phyloP scores from a whole-genome alignment of 805 yeast genomes.

The Wickerhamomyces rabaulensis region DNA sequence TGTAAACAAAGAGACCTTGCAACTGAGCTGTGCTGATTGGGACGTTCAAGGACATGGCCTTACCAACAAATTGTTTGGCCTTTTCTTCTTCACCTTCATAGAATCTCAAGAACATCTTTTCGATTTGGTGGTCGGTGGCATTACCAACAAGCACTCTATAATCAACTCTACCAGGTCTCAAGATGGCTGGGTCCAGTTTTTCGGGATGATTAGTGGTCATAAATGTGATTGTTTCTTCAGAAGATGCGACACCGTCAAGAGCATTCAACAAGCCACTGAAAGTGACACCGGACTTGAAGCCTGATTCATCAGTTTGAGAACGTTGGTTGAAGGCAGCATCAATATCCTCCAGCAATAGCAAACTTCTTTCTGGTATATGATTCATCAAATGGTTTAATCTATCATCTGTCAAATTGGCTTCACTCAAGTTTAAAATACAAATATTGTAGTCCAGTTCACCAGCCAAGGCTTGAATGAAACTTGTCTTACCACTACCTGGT shows the following conservation, averaged over 20 bases:
- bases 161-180: conserved; percentile 95
- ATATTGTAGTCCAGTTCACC: conserved; percentile 95
- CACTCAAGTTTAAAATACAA: conserved; percentile 87
- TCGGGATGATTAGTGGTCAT: conserved; percentile 99
- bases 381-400: conserved; percentile 93
- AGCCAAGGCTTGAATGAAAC: conserved; percentile 93
- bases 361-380: conserved; percentile 86
- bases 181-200: conserved; percentile 82
- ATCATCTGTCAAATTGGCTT: conserved; percentile 89
- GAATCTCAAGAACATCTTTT: conserved; percentile 81
- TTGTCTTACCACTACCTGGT: conserved; percentile 96
- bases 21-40: conserved; percentile 87
- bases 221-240: conserved; percentile 92
- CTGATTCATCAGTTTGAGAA: conserved; percentile 68
- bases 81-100: conserved; percentile 61
- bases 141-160: conserved; percentile 76
- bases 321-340: conserved; percentile 93
- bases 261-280: conserved; percentile 93
- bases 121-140: conserved; percentile 79
- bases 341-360: conserved; percentile 82
- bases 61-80: conserved; percentile 37
- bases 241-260: conserved; percentile 94
- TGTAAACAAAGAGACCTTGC: conserved; percentile 92
- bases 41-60: conserved; percentile 39
- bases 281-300: conserved; percentile 84